These are phyloP conservation scores for Claviceps maximensis DNA, from an alignment of 2,329 filamentous ascomycete species.

Conservation along the genomic window DNA sequence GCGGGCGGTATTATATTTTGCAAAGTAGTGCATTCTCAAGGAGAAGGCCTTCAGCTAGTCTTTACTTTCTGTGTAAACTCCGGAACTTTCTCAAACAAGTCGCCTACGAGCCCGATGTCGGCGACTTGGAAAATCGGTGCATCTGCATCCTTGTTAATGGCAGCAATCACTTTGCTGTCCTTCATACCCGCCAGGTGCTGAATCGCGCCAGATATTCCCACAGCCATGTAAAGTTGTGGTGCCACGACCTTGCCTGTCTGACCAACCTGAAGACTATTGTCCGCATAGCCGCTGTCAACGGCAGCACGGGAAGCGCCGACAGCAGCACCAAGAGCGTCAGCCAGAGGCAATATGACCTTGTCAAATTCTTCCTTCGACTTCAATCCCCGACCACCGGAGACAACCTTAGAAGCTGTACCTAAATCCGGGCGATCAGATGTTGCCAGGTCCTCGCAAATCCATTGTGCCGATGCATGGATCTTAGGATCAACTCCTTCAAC, in stretches of 20 bases:
- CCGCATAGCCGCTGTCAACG: constrained; percentile 92
- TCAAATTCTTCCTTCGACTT: constrained; percentile 99
- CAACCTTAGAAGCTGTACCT: constrained; percentile 75
- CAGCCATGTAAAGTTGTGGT: constrained; percentile 86
- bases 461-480: constrained; percentile 58
- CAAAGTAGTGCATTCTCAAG: neutral
- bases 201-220: constrained; percentile 92
- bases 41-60: constrained; percentile 21
- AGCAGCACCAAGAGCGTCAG: constrained; percentile 85
- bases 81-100: constrained; percentile 90
- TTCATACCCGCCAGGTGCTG: constrained; percentile 99
- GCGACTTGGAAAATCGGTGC: constrained; percentile 98
- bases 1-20: neutral
- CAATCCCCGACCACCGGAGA: constrained; percentile 84
- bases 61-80: constrained; percentile 94
- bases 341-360: constrained; percentile 78
- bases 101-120: constrained; percentile 87
- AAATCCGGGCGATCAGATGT: constrained; percentile 92
- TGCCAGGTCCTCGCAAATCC: constrained; percentile 85
- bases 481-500: constrained; percentile 81
- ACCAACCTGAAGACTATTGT: constrained; percentile 95
- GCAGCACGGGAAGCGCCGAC: constrained; percentile 90
- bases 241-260: constrained; percentile 99
- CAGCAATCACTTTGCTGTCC: constrained; percentile 98
- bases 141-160: constrained; percentile 95